Percentiles rank a stretch among this genome's conserved stretches.
Evolutionary conservation across 2,329 filamentous ascomycete species (phyloP).

Genomic region (Aphanoascus verrucosus): DNA sequence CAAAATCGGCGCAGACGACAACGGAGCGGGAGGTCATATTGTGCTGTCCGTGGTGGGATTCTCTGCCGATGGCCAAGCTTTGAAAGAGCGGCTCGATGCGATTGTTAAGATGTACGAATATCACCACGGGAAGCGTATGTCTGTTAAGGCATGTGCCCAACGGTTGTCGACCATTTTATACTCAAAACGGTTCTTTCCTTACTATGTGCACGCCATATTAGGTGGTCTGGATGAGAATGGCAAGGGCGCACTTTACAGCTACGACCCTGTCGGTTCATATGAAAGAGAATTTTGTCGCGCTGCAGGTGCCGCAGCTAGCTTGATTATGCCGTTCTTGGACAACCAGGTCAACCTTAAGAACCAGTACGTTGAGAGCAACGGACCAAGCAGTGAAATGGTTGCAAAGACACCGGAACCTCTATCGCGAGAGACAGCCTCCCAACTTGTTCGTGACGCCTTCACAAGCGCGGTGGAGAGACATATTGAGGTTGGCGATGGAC

Average conservation of each 20-base stretch:
- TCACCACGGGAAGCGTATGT: conserved; percentile 94
- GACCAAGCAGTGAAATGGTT: conserved; percentile 67
- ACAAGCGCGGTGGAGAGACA: conserved; percentile 96
- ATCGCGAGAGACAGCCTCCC: conserved; percentile 62
- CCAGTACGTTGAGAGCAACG: conserved; percentile 82
- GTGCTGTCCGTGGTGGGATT: conserved; percentile 92
- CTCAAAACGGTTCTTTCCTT: conserved; percentile 96
- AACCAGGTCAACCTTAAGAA: conserved; percentile 99
- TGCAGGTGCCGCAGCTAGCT: conserved; percentile 76
- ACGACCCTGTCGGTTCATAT: conserved; percentile 95
- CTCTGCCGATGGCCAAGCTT: conserved; percentile 82
- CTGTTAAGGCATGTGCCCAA: conserved; percentile 86
- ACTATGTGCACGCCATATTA: conserved; percentile 92
- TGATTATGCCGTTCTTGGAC: conserved; percentile 99
- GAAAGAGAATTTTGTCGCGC: conserved; percentile 94
- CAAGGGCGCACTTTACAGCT: conserved; percentile 87
- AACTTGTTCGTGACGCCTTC: conserved; percentile 91
- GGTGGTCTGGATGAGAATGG: conserved; percentile 91
- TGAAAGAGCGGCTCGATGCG: conserved; percentile 87
- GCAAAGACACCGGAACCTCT: conserved; percentile 52
- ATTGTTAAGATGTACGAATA: conserved; percentile 99
- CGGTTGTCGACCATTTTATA: conserved; percentile 92
- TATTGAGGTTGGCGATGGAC: conserved; percentile 92
- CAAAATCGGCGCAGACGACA: conserved; percentile 83
- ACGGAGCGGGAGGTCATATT: conserved; percentile 74